A percentile compares a stretch with the other conserved stretches of the same genome.
phyloP scores from a whole-genome alignment of 768 basidiomycete species.

The Termitomyces titanicus region DNA sequence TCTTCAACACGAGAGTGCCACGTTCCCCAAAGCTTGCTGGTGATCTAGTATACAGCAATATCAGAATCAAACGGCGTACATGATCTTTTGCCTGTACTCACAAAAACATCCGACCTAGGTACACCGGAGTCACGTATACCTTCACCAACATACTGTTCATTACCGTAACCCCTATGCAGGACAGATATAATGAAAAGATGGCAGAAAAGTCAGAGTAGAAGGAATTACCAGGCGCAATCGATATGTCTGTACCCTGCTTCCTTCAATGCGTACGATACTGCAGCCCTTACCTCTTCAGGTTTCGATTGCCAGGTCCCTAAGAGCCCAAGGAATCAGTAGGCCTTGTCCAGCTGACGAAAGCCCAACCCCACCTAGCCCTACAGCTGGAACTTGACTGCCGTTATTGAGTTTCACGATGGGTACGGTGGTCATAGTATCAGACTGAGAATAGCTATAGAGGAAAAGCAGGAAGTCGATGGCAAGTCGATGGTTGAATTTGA shows the following conservation, averaged over 20 bases:
- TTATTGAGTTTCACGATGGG: constrained; percentile 58
- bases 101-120: constrained; percentile 61
- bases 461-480: no score
- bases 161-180: constrained; percentile 53
- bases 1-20: constrained; percentile 72
- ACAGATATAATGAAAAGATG: neutral
- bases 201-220: neutral
- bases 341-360: neutral
- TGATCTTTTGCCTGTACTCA: constrained; percentile 18
- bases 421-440: constrained; percentile 3
- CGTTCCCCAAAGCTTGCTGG: constrained; percentile 68
- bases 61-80: neutral
- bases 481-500: constrained; percentile 2
- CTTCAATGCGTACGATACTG: constrained; percentile 73
- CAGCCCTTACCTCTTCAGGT: constrained; percentile 64
- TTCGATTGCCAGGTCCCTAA: constrained; percentile 81
- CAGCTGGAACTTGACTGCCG: constrained; percentile 48
- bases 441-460: no score
- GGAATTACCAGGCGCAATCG: constrained; percentile 55
- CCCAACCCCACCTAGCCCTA: constrained; percentile 49
- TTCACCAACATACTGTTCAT: constrained; percentile 81
- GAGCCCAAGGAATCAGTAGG: neutral
- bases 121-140: constrained; percentile 77
- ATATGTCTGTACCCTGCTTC: constrained; percentile 73
- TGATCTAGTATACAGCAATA: constrained; percentile 40